Evolutionary conservation across 768 basidiomycete genomes (phyloP).

Genomic region (Lactarius hengduanensis): DNA sequence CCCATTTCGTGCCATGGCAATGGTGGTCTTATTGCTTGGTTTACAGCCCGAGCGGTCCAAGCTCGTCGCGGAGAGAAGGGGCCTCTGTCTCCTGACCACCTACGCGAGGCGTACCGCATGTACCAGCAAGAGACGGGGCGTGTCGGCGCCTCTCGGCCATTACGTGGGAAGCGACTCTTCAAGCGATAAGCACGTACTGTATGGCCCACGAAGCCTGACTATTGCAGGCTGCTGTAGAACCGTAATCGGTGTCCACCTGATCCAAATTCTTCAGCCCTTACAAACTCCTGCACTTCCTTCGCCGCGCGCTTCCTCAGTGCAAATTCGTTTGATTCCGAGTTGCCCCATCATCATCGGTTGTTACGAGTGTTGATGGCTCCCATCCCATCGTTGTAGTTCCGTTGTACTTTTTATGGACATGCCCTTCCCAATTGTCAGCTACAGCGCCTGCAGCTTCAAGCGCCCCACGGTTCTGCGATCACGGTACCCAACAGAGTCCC

Average conservation of each 20-base stretch:
- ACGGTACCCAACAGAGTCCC: background rate
- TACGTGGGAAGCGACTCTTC: conserved; percentile 72
- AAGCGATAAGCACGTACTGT: conserved; percentile 23
- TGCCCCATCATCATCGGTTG: background rate
- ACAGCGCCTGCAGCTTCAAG: background rate
- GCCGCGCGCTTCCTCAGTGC: background rate
- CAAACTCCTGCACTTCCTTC: background rate
- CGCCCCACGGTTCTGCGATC: conserved; percentile 1
- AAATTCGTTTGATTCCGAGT: background rate
- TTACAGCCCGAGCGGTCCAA: conserved; percentile 73
- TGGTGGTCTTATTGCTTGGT: background rate
- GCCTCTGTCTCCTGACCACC: conserved; percentile 81
- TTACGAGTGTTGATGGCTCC: background rate
- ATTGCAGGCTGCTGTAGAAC: background rate
- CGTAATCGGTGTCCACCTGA: background rate
- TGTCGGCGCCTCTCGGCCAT: conserved; percentile 73
- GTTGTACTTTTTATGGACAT: conserved; percentile 15
- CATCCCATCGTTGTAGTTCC: background rate
- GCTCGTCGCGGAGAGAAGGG: conserved; percentile 68
- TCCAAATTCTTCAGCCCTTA: background rate
- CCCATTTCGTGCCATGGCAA: background rate
- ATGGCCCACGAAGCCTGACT: background rate
- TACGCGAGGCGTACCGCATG: conserved; percentile 83
- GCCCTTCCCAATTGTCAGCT: background rate
- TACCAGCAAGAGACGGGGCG: conserved; percentile 81